These are phyloP conservation scores for Actinomortierella ambigua DNA, from an alignment of 371 early-diverging fungal genomes.

Conservation along the genomic window DNA sequence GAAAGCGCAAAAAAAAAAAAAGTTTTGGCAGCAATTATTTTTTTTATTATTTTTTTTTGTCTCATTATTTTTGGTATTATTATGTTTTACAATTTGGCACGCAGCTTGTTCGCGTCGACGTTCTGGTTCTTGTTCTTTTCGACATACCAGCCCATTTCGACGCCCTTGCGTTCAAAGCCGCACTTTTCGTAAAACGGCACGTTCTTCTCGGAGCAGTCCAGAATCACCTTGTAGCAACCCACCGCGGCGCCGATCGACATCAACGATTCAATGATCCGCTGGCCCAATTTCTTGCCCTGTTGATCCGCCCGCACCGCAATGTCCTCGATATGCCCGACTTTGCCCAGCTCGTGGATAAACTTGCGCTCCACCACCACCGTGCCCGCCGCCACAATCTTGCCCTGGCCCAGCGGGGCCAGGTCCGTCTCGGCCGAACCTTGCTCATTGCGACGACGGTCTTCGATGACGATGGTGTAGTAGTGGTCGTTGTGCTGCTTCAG, in stretches of 20 bases:
- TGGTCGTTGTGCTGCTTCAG: slow-evolving; percentile 46
- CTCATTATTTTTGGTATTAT: too few relatives aligned
- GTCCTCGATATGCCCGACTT: slow-evolving; percentile 90
- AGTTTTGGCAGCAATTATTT: too few relatives aligned
- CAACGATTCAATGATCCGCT: slow-evolving; percentile 76
- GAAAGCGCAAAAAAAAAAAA: too few relatives aligned
- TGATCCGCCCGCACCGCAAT: slow-evolving; percentile 92
- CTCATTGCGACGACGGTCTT: slow-evolving; percentile 59
- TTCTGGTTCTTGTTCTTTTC: slow-evolving; percentile 14
- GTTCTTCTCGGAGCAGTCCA: slow-evolving; percentile 91
- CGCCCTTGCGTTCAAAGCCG: slow-evolving; percentile 83
- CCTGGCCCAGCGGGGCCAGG: slow-evolving; percentile 42
- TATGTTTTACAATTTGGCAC: slow-evolving; percentile 24
- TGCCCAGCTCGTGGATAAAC: slow-evolving; percentile 89
- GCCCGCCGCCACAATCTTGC: slow-evolving; percentile 89
- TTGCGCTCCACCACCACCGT: slow-evolving; percentile 96
- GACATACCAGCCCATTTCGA: slow-evolving; percentile 83
- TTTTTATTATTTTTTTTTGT: background rate
- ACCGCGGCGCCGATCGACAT: slow-evolving; percentile 67
- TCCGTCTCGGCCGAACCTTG: slow-evolving; percentile 33
- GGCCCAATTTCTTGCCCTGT: slow-evolving; percentile 89
- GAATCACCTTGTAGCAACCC: slow-evolving; percentile 84
- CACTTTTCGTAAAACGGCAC: slow-evolving; percentile 95
- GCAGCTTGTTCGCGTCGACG: slow-evolving; percentile 1
- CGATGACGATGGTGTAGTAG: slow-evolving; percentile 88